Percentiles rank a stretch among this genome's conserved stretches.
Evolutionary conservation across 1,284 basidiomycete genomes (phyloP).

Genomic region (Malassezia equina): DNA sequence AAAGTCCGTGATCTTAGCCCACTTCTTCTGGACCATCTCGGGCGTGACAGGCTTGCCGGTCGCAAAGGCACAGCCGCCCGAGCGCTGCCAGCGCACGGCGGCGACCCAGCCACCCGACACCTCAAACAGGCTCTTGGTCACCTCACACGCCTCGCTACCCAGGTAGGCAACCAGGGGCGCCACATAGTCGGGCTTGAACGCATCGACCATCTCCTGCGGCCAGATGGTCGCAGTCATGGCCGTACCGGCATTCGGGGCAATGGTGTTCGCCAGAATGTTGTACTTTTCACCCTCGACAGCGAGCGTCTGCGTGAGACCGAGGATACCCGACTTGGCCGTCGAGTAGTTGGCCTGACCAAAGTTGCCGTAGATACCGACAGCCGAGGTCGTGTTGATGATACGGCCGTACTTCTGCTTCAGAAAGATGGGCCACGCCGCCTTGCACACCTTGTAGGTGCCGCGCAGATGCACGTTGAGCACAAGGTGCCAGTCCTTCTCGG

Average conservation of each 20-base stretch:
- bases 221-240: slow-evolving; percentile 52
- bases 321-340: slow-evolving; percentile 82
- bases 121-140: slow-evolving; percentile 73
- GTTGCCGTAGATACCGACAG: slow-evolving; percentile 84
- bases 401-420: slow-evolving; percentile 93
- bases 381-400: slow-evolving; percentile 85
- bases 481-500: slow-evolving; percentile 85
- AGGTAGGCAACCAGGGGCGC: slow-evolving; percentile 86
- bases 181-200: slow-evolving; percentile 89
- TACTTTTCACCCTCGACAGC: slow-evolving; percentile 87
- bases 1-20: slow-evolving; percentile 40
- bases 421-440: slow-evolving; percentile 95
- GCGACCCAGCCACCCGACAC: slow-evolving; percentile 85
- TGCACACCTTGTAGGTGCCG: slow-evolving; percentile 58
- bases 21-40: slow-evolving; percentile 40
- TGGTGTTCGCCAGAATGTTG: slow-evolving; percentile 73
- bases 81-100: slow-evolving; percentile 83
- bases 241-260: slow-evolving; percentile 73
- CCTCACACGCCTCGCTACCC: slow-evolving; percentile 65
- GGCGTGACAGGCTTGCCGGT: slow-evolving; percentile 35
- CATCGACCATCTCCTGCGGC: slow-evolving; percentile 84
- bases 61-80: slow-evolving; percentile 57
- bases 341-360: slow-evolving; percentile 74
- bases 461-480: slow-evolving; percentile 76
- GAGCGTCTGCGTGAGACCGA: slow-evolving; percentile 77